Evolutionary conservation across 495 filamentous ascomycete species (phyloP), one percentile per base, ranked within the genome.

Genomic region (Hamigera avellanea): DNA sequence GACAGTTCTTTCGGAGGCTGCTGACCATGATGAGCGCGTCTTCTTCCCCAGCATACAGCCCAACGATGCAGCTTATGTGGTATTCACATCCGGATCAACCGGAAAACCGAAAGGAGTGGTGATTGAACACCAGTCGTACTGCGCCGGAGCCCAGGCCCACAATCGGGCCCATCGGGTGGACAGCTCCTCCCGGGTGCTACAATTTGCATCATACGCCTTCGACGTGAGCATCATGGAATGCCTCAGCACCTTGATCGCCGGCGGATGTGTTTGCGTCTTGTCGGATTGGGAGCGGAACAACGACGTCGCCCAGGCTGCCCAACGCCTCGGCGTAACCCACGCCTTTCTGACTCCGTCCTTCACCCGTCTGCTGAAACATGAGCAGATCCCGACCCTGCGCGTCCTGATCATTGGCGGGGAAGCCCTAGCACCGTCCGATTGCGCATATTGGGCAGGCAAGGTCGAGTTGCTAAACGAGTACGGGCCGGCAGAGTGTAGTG

Each of bases 151-250:
- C 54, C 38, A 3, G 46, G 44, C 25, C 51, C 46, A 19, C 53
- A 33, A 29, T 53, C 51, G 13, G 14, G 15, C 16, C 6, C 35
- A 28, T 9, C 8, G 35, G 10, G 58, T 67, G 38, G 52, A 49
- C 12, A 39, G 46, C 1, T 42, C 53, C 3, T 63, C 63, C 0
- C 36, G 57, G 10, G 57, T 63, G 6, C 54, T 72, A 16, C 69
- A 75, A 38, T 74, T 73, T 35, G 64, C 69, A 0, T 59, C 64
- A 6, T 67, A 66, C 38, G 57, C 61, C 26, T 75, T 72, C 26
- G 71, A 74, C 33, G 69, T 63, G 8, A 61, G 58, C 28, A 63
- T 73, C 25, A 57, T 61, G 49, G 69, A 71, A 33, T 73, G 73
- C 46, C 48, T 72, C 6, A 65, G 57, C 42, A 67, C 67, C 0